Base-by-base conservation (phyloP, 2,329 filamentous ascomycete species). In the Arthrobotrys iridis region DNA sequence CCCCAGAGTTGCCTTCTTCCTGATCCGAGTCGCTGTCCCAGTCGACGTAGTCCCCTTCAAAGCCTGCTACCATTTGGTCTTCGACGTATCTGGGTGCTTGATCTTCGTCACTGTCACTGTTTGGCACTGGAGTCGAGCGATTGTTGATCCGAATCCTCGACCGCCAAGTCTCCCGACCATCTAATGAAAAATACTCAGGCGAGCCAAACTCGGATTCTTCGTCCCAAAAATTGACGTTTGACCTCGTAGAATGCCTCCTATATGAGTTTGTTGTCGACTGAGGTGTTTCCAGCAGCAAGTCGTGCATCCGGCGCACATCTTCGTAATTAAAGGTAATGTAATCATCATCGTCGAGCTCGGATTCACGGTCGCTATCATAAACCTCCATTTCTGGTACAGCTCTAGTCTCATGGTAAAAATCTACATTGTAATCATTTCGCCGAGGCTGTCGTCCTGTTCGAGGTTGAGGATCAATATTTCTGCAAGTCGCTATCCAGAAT, bases 11-110 rank as follows among this genome's bases (percentile, higher is more conserved):
- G 15, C 8, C 30, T n/a, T n/a, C 35, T 8, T 10, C 35, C 18
- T 30, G 7, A 46, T 46, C 18, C 30, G 10, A 28, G 20, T 46
- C 18, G 11, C 43, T 46, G 3, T 28, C 28, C 35, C 45, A 45
- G 1, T 65, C 46, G 1, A 52, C 48, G 35, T 66, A 55, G 43
- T 57, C 63, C 22, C 48, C 40, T 28, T 58, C 63, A 28, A 8
- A 67, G 7, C 63, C 63, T 18, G 37, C 37, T 22, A 67, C 63
- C n/a, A 22, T 58, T 40, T 37, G 58, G 8, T 50, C 37, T 24
- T 5, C 35, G 18, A 1, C 37, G 37, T 4, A 40, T 15, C 11
- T 41, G 33, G 2, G 18, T 22, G 20, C 58, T 48, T 33, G 30
- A 43, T 45, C 41, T 1, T 20, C 41, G 41, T n/a, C 18, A 7